Conservation (phyloP, 192 early-diverging fungal genomes). For the Chytriomyces sp. region DNA sequence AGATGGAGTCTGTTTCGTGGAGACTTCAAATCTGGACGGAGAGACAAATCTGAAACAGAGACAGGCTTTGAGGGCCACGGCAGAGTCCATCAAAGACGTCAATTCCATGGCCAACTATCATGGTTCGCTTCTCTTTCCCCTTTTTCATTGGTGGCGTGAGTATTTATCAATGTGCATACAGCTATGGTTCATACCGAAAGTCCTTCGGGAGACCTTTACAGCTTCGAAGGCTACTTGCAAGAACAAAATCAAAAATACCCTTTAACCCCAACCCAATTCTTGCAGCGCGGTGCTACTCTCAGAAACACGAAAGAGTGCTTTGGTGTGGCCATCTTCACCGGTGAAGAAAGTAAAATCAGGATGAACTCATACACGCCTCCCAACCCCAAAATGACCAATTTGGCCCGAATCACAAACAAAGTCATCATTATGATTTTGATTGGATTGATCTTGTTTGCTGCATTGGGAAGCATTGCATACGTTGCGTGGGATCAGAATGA, state of each 20-base stretch:
- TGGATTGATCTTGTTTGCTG: constrained; percentile 34
- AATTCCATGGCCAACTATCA: constrained; percentile 52
- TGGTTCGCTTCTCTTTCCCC: constrained; percentile 46
- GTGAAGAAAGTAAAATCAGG: constrained; percentile 57
- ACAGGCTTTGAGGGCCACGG: constrained; percentile 62
- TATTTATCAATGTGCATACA: neutral
- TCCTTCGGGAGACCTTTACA: constrained; percentile 79
- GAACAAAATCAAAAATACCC: constrained; percentile 44
- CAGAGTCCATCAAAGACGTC: constrained; percentile 46
- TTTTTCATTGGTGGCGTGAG: constrained; percentile 22
- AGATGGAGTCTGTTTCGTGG: constrained; percentile 81
- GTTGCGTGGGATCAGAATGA: constrained; percentile 28
- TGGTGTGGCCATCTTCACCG: constrained; percentile 69
- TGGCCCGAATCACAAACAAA: constrained; percentile 46
- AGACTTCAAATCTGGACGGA: constrained; percentile 85
- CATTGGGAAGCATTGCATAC: constrained; percentile 26
- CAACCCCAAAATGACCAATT: constrained; percentile 36
- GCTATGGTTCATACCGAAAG: constrained; percentile 65
- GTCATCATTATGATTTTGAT: constrained; percentile 43
- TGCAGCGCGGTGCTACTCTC: constrained; percentile 83
- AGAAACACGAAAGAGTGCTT: constrained; percentile 80
- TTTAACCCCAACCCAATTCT: constrained; percentile 75
- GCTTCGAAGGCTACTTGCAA: constrained; percentile 74
- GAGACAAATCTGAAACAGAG: constrained; percentile 89
- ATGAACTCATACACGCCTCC: constrained; percentile 46